A percentile compares a stretch with the other conserved stretches of the same genome.
phyloP scores from a whole-genome alignment of 805 yeast species.

The Wickerhamiella australiensis region DNA sequence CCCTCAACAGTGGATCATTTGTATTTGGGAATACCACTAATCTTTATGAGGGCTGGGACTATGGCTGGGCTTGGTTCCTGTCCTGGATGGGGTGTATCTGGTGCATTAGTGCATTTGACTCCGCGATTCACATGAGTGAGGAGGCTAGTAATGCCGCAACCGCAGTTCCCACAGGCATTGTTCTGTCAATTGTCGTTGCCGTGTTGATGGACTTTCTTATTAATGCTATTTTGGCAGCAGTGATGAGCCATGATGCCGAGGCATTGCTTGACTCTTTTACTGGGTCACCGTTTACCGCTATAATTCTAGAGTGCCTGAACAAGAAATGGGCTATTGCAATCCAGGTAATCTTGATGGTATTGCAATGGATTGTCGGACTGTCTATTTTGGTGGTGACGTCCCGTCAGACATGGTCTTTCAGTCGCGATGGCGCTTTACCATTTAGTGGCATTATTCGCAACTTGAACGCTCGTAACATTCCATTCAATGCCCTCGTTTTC shows the following conservation, averaged over 20 bases:
- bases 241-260: slow-evolving; percentile 34
- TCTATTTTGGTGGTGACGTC: slow-evolving; percentile 53
- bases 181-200: slow-evolving; percentile 46
- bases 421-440: slow-evolving; percentile 67
- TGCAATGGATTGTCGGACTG: slow-evolving; percentile 57
- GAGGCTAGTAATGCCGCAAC: slow-evolving; percentile 51
- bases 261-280: slow-evolving; percentile 33
- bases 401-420: slow-evolving; percentile 63
- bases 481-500: slow-evolving; percentile 52
- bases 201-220: slow-evolving; percentile 47
- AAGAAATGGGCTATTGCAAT: slow-evolving; percentile 52
- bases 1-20: slow-evolving; percentile 39
- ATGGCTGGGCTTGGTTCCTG: slow-evolving; percentile 44
- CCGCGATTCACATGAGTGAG: slow-evolving; percentile 60
- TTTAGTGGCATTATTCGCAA: slow-evolving; percentile 42
- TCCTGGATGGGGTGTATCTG: slow-evolving; percentile 58
- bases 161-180: slow-evolving; percentile 54
- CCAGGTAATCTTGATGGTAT: slow-evolving; percentile 43
- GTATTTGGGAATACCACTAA: slow-evolving; percentile 46
- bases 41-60: slow-evolving; percentile 40
- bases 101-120: slow-evolving; percentile 66
- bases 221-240: slow-evolving; percentile 40
- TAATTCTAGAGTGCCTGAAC: slow-evolving; percentile 50
- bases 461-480: slow-evolving; percentile 47
- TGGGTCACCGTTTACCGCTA: slow-evolving; percentile 54